Evolutionary conservation across 2,329 filamentous ascomycete species (phyloP).

Genomic region (Hypomyces perniciosus): DNA sequence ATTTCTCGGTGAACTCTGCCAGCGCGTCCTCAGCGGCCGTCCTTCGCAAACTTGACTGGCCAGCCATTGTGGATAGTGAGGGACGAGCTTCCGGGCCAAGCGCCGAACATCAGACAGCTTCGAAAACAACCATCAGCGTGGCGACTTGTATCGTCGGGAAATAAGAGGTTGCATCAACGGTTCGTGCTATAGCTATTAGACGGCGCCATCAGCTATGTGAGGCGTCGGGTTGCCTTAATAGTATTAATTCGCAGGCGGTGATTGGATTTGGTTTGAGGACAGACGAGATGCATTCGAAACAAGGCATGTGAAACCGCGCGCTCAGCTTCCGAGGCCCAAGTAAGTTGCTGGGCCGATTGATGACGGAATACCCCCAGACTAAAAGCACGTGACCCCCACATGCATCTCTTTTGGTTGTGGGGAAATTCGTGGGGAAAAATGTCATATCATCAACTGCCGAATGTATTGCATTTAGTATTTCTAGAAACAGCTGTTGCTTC

Average conservation of each 20-base stretch:
- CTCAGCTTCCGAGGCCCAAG: not conserved
- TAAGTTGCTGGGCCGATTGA: not conserved
- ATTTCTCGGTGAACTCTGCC: constrained; percentile 56
- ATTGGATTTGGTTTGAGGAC: not conserved
- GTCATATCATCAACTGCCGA: not conserved
- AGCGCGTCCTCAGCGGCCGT: constrained; percentile 62
- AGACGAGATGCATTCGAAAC: not conserved
- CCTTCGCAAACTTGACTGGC: constrained; percentile 74
- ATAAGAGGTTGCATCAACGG: too few species aligned
- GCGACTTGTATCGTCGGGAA: not conserved
- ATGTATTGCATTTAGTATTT: too few species aligned
- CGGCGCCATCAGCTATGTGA: not conserved
- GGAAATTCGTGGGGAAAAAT: not conserved
- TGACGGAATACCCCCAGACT: not conserved
- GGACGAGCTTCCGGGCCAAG: constrained; percentile 7
- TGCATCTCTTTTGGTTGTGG: not conserved
- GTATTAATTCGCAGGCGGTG: too few species aligned
- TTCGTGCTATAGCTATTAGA: not conserved
- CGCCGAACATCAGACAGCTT: constrained; percentile 6
- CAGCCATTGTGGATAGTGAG: constrained; percentile 57
- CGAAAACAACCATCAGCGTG: constrained; percentile 2
- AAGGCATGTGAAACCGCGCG: not conserved
- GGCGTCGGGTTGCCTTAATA: not conserved
- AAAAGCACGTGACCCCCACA: not conserved
- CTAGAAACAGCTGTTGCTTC: too few species aligned